Base-by-base conservation (phyloP, 352 stramenopile genomes). In the Thalassiosira exigua region DNA sequence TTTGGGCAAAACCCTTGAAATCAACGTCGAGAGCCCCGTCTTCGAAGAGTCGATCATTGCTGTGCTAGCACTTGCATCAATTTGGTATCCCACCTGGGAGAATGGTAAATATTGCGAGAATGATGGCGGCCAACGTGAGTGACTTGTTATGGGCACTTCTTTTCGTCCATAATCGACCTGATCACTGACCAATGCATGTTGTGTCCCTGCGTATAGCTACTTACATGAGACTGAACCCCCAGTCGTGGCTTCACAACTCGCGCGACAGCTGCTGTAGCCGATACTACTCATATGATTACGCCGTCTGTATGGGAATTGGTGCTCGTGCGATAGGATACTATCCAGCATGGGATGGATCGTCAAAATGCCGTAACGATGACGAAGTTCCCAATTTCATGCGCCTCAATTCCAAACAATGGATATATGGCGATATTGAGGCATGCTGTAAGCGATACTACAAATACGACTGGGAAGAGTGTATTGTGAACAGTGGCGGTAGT, bases 31-130 rank as follows among this genome's bases (percentile, higher is more conserved):
- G 36, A 14, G 70, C n/a, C 32, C 46, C 24, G 46, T 22, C 17
- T 30, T 24, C 46, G 3, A 4, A 2, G 29, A 70, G 9, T 61
- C 44, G n/a, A 46, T n/a, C 29, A 9, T 21, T 27, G 61, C 44
- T 9, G 42, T 48, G 24, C 3, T 60, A 11, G 4, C 61, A 39
- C 17, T 70, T 3, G 21, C 44, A 3, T 41, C 61, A 41, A 4
- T n/a, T 42, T 81, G 57, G 27, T 81, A 81, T 27, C 72, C 72
- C 19, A 42, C 59, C 21, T 81, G 72, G 72, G 39, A 29, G 59
- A 50, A 62, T 44, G 44, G 41, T 21, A 30, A 41, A 32, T 75
- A 81, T 46, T 81, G 72, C 27, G n/a, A 32, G 0, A 81, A 81
- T 75, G 64, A 81, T 60, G 11, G 17, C 48, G 30, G 58, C 41